phyloP scores from a whole-genome alignment of 306 rosid species.

The Cucumis cinereus region DNA sequence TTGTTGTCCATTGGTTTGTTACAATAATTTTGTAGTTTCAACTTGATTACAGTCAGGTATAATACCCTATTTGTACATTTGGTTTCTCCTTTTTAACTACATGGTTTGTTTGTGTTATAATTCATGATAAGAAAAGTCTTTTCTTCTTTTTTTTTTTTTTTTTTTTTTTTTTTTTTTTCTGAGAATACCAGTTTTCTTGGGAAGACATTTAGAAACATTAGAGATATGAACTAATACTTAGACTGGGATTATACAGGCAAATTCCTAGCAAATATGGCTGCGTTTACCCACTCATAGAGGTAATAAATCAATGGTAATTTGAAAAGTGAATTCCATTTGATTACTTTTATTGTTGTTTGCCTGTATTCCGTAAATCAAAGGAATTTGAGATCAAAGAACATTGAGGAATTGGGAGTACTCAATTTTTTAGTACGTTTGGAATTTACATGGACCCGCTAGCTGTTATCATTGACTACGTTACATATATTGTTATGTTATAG shows the following conservation, averaged over 20 bases:
- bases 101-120: background rate
- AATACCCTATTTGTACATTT: background rate
- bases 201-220: background rate
- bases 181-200: background rate
- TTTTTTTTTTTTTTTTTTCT: background rate
- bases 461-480: too few relatives aligned
- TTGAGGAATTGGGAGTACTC: too few relatives aligned
- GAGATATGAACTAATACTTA: background rate
- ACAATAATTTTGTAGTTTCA: slow-evolving; percentile 2
- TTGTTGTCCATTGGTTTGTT: background rate
- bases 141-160: background rate
- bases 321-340: too few relatives aligned
- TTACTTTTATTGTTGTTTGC: too few relatives aligned
- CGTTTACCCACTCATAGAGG: too few relatives aligned
- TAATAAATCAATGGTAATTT: too few relatives aligned
- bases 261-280: background rate
- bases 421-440: too few relatives aligned
- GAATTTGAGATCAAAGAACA: too few relatives aligned
- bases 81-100: background rate
- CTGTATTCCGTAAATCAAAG: too few relatives aligned
- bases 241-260: background rate
- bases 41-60: background rate
- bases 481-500: too few relatives aligned
- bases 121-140: background rate
- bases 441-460: too few relatives aligned